Base-by-base conservation (phyloP, 73 alveolate species). In the Paramecium tetraurelia region DNA sequence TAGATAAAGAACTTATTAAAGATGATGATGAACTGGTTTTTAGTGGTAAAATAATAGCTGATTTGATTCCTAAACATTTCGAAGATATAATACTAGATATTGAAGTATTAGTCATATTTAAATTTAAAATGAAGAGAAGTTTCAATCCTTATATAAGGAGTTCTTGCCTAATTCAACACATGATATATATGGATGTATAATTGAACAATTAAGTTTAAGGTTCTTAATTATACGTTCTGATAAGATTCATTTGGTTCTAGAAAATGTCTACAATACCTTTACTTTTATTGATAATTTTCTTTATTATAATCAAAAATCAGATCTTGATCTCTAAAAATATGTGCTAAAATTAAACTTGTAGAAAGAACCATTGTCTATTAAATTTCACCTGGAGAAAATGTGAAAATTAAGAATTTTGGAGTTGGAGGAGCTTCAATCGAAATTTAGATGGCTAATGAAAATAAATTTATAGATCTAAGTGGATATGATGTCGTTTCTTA, bases 21-120 rank as follows among this genome's bases (percentile, higher is more conserved):
- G 48, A 63, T 63, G 84, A 63, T 63, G 84, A 63, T 63, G 84
- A 63, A 33, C n/a, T 63, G 1, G 84, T 63, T 7, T 63, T 63
- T 3, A 63, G 84, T 27, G 84, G 84, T 12, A 63, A 63, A 63
- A 63, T 63, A 10, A 63, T 63, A 14, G 53, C 84, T 7, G 84
- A 63, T 33, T 4, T 63, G 16, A 27, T 75, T 21, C 87, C 87
- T 0, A 41, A 75, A 36, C 58, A 75, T n/a, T 75, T 35, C 35
- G 58, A 75, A 38, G 87, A 75, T 41, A 10, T 75, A 14, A 75
- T 38, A 3, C 9, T 48, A 48, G 59, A 48, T 8, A 71, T 71
- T 36, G 87, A 75, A 38, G 87, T 75, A 75, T 33, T 18, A 16
- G 1, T 53, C 4, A 53, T 53, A 7, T 75, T 3, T 75, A 16